A percentile compares a stretch with the other conserved stretches of the same genome.
Conservation (phyloP, 371 early-diverging fungal genomes). For the Mortierella sp. region DNA sequence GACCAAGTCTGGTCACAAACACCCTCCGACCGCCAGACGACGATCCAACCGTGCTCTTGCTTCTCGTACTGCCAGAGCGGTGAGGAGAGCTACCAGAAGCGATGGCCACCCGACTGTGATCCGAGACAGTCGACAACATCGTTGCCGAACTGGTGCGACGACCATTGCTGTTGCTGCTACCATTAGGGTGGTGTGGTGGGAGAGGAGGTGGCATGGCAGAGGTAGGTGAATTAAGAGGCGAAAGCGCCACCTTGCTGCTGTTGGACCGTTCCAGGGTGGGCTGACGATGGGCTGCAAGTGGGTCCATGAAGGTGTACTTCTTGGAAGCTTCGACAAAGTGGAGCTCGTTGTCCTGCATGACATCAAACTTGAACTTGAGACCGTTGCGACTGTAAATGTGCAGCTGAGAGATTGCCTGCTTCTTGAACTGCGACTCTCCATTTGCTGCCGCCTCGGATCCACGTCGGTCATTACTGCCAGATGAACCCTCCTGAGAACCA, state of each 20-base stretch:
- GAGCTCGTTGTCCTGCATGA: constrained; percentile 55
- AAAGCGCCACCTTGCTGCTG: neutral
- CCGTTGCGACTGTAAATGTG: constrained; percentile 58
- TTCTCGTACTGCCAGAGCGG: constrained; percentile 15
- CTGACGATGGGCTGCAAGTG: constrained; percentile 47
- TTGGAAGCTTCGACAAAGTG: constrained; percentile 58
- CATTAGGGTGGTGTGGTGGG: constrained; percentile 8
- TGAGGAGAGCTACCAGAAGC: constrained; percentile 3
- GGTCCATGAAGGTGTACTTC: constrained; percentile 58
- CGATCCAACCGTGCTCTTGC: constrained; percentile 28
- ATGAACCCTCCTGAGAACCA: neutral
- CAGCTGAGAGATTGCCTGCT: constrained; percentile 43
- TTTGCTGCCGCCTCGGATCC: constrained; percentile 22
- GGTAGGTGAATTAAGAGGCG: constrained; percentile 18
- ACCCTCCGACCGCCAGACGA: constrained; percentile 35
- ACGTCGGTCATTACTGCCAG: constrained; percentile 9
- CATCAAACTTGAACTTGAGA: constrained; percentile 60
- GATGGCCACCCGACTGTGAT: neutral
- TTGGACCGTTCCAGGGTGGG: constrained; percentile 28
- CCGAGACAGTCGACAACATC: neutral
- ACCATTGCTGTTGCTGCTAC: neutral
- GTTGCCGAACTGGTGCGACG: constrained; percentile 28
- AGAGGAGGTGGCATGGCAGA: neutral
- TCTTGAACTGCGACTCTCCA: constrained; percentile 37
- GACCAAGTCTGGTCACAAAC: constrained; percentile 50